Conservation (phyloP, 2,329 filamentous ascomycete genomes). For the Xylaria sp. region DNA sequence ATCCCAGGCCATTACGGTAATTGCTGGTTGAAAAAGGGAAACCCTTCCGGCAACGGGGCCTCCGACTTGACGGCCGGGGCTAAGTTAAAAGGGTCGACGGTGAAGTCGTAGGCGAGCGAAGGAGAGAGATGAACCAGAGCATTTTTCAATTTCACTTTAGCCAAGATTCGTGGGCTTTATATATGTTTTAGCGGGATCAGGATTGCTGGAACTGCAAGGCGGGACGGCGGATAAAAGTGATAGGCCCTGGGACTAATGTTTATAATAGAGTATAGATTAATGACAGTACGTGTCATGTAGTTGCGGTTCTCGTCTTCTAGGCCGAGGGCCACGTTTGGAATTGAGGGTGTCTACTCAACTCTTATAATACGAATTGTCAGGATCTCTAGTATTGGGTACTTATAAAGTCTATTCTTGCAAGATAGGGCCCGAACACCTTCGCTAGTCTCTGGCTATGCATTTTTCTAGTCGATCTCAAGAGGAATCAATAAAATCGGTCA, state of each 20-base stretch:
- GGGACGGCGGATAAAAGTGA: background rate
- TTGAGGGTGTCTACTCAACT: background rate
- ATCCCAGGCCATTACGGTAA: conserved; percentile 30
- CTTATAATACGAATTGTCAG: background rate
- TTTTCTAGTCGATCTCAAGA: too few relatives aligned
- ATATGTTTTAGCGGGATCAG: background rate
- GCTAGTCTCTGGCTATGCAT: too few relatives aligned
- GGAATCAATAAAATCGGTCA: background rate
- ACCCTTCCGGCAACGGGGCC: background rate
- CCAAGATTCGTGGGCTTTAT: background rate
- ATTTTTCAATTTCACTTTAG: background rate
- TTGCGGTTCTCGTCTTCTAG: background rate
- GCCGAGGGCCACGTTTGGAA: background rate
- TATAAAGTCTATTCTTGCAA: too few relatives aligned
- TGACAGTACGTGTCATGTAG: background rate
- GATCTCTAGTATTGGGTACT: too few relatives aligned
- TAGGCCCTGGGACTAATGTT: background rate
- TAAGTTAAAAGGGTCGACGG: background rate
- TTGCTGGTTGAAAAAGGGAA: conserved; percentile 31
- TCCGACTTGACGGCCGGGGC: background rate
- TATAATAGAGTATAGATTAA: background rate
- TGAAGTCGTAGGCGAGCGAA: background rate
- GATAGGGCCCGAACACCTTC: too few relatives aligned
- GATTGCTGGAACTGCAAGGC: background rate
- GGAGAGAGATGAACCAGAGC: background rate